These are phyloP conservation scores for Millerago galiae DNA, from an alignment of 805 yeast genomes.

Conservation along the genomic window DNA sequence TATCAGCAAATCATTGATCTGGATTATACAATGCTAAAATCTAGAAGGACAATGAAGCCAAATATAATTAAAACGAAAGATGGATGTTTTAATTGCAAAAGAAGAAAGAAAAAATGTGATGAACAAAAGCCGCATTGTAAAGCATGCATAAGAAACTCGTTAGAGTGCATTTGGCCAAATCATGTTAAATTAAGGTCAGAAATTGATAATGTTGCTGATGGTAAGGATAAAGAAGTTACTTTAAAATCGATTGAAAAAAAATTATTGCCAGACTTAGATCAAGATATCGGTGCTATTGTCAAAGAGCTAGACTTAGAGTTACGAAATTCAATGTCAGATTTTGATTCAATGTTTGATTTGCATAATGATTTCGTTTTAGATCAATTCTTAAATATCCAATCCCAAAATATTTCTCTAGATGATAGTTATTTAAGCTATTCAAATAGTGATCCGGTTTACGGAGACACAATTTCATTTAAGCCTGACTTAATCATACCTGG, in stretches of 20 bases:
- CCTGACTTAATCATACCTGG: conserved; percentile 10
- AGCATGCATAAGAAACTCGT: conserved; percentile 11
- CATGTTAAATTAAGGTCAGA: conserved; percentile 7
- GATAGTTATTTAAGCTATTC: not conserved
- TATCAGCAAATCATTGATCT: conserved; percentile 20
- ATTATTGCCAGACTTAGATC: not conserved
- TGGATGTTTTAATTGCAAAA: conserved; percentile 20
- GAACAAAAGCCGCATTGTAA: conserved; percentile 19
- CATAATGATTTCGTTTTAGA: conserved; percentile 10
- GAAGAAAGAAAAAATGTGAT: conserved; percentile 22
- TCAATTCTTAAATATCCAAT: conserved; percentile 20
- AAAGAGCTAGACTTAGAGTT: not conserved
- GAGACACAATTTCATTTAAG: not conserved
- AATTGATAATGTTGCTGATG: not conserved
- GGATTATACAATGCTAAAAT: conserved; percentile 2
- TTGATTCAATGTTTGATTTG: not conserved
- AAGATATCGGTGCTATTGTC: not conserved
- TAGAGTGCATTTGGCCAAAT: conserved; percentile 18
- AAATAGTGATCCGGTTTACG: too few relatives aligned
- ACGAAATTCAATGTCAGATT: not conserved
- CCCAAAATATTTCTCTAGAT: conserved; percentile 2
- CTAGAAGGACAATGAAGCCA: conserved; percentile 8
- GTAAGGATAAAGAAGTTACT: conserved; percentile 1
- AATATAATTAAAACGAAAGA: conserved; percentile 15
- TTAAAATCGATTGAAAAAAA: not conserved